Evolutionary conservation across 805 yeast species (phyloP).

Genomic region (Candida pini): DNA sequence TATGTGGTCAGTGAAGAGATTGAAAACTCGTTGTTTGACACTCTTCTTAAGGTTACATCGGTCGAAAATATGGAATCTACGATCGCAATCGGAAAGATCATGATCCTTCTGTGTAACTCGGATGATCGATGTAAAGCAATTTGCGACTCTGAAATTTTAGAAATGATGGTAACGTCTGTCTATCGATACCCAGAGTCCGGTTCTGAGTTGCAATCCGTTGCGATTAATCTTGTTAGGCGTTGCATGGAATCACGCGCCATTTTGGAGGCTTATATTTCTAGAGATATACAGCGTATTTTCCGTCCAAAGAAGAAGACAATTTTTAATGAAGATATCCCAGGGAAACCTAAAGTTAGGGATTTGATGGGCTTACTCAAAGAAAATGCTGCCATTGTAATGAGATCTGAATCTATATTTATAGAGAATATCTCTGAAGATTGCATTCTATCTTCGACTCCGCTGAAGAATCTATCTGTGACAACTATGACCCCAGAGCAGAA

Average conservation of each 20-base stretch:
- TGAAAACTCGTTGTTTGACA: conserved; percentile 35
- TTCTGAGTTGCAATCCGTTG: conserved; percentile 37
- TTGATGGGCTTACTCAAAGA: conserved; percentile 44
- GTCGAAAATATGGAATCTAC: conserved; percentile 44
- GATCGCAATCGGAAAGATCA: conserved; percentile 45
- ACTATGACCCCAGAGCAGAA: conserved; percentile 20
- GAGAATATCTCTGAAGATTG: conserved; percentile 18
- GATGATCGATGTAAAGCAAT: conserved; percentile 36
- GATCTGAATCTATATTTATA: conserved; percentile 26
- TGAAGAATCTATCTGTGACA: conserved; percentile 15
- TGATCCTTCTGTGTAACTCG: conserved; percentile 48
- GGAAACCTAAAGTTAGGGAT: conserved; percentile 33
- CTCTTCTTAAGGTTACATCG: conserved; percentile 35
- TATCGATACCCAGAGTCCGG: conserved; percentile 30
- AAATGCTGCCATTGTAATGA: conserved; percentile 39
- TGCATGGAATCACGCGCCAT: conserved; percentile 60
- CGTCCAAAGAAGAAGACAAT: conserved; percentile 15
- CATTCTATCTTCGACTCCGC: conserved; percentile 15
- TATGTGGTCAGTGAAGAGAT: conserved; percentile 16
- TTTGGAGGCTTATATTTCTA: conserved; percentile 41
- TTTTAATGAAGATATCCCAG: neutral
- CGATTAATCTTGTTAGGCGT: conserved; percentile 54
- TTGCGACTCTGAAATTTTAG: conserved; percentile 41
- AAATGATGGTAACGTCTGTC: conserved; percentile 41
- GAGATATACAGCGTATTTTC: conserved; percentile 45